These are phyloP conservation scores for Galerina marginata DNA, from an alignment of 768 basidiomycete species.

Conservation along the genomic window DNA sequence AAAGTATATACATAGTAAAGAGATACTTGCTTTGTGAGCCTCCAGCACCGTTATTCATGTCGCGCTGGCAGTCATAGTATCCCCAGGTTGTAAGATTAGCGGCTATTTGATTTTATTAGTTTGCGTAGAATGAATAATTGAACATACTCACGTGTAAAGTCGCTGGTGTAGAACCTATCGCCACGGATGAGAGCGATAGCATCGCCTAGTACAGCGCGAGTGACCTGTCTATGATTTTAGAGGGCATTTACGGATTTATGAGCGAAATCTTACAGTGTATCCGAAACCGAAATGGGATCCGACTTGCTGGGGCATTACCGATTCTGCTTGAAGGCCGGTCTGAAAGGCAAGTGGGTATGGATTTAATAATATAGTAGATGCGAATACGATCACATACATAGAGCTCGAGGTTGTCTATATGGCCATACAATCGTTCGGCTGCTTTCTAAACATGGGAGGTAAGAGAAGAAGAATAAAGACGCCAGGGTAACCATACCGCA, in stretches of 20 bases:
- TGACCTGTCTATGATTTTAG: slow-evolving; percentile 36
- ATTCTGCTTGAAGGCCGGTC: slow-evolving; percentile 17
- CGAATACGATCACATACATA: slow-evolving; percentile 2
- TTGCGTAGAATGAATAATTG: neutral
- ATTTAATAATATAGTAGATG: neutral
- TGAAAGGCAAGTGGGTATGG: neutral
- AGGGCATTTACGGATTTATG: neutral
- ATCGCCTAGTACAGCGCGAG: slow-evolving; percentile 56
- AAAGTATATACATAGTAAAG: neutral
- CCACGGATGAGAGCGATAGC: slow-evolving; percentile 59
- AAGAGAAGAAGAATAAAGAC: neutral
- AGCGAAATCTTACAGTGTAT: slow-evolving; percentile 46
- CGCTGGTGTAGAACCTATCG: slow-evolving; percentile 57
- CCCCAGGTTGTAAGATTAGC: slow-evolving; percentile 57
- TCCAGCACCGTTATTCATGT: slow-evolving; percentile 44
- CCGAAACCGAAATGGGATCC: slow-evolving; percentile 41
- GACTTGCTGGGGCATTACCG: slow-evolving; percentile 8
- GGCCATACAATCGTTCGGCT: slow-evolving; percentile 14
- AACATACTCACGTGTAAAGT: slow-evolving; percentile 49
- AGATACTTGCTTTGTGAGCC: slow-evolving; percentile 38
- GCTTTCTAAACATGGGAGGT: neutral
- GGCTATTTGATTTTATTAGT: slow-evolving; percentile 28
- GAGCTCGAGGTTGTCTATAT: slow-evolving; percentile 16
- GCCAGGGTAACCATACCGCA: slow-evolving; percentile 18
- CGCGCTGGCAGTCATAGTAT: slow-evolving; percentile 51